Evolutionary conservation across 306 rosid species (phyloP).

Genomic region (Canavalia gladiata): DNA sequence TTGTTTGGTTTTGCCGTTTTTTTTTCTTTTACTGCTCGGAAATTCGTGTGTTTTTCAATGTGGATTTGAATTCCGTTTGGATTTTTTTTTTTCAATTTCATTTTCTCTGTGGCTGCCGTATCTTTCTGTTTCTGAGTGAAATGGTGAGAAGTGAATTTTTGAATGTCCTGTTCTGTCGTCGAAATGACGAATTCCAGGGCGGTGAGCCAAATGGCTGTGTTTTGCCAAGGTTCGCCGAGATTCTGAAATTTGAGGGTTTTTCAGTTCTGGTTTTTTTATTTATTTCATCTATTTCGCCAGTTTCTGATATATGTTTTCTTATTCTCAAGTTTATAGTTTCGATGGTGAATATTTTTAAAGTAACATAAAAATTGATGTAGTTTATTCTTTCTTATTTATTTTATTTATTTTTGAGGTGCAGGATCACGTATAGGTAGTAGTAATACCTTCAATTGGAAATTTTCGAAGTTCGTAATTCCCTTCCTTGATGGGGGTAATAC

Average conservation of each 20-base stretch:
- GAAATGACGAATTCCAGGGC: slow-evolving; percentile 35
- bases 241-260: slow-evolving; percentile 42
- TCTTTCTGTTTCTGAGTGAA: slow-evolving; percentile 46
- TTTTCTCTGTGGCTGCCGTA: slow-evolving; percentile 13
- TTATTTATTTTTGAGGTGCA: slow-evolving; percentile 55
- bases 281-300: not conserved
- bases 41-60: slow-evolving; percentile 36
- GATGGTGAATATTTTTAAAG: not conserved
- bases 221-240: slow-evolving; percentile 40
- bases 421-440: slow-evolving; percentile 50
- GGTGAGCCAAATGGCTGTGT: slow-evolving; percentile 30
- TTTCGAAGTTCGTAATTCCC: slow-evolving; percentile 37
- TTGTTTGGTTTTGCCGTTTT: slow-evolving; percentile 25
- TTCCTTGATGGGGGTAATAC: slow-evolving; percentile 47
- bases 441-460: slow-evolving; percentile 35
- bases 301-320: not conserved
- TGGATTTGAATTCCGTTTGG: slow-evolving; percentile 41
- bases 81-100: not conserved
- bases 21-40: not conserved
- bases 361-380: slow-evolving; percentile 17
- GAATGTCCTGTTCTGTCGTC: slow-evolving; percentile 50
- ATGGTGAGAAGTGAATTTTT: slow-evolving; percentile 52
- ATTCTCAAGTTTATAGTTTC: not conserved
- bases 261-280: not conserved
- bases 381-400: slow-evolving; percentile 12